Conservation (phyloP, 2,329 filamentous ascomycete species). For the Chaetomiaceae sp. region DNA sequence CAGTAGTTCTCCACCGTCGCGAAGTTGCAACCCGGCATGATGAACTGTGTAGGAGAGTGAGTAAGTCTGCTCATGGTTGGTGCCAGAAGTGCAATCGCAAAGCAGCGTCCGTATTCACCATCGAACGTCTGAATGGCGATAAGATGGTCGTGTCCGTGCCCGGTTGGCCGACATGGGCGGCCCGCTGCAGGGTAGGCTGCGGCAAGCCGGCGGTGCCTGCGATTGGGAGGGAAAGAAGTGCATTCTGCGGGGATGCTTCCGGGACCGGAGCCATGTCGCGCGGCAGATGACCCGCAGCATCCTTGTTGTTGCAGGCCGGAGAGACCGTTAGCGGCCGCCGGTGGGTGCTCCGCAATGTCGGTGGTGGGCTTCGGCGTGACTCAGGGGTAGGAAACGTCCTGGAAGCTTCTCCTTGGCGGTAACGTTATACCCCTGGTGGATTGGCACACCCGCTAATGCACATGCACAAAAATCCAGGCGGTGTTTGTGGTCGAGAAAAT, state of each 20-base stretch:
- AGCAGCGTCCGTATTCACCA: constrained; percentile 5
- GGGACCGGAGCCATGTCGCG: constrained; percentile 3
- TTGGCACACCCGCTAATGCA: background rate
- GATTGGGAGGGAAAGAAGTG: background rate
- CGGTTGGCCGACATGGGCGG: background rate
- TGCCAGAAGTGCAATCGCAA: no score
- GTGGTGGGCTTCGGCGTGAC: constrained; percentile 10
- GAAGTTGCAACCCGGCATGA: no score
- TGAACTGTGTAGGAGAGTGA: no score
- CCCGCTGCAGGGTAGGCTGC: background rate
- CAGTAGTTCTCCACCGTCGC: no score
- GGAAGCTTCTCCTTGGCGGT: no score
- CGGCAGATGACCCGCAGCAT: background rate
- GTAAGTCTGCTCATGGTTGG: no score
- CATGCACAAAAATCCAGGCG: background rate
- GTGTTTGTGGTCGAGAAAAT: no score
- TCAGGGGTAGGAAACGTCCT: constrained; percentile 13
- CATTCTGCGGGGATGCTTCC: background rate
- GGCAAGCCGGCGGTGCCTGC: background rate
- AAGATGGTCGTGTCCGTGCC: background rate
- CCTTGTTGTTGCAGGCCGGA: background rate
- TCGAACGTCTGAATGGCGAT: background rate
- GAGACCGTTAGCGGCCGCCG: background rate
- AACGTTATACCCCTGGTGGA: background rate
- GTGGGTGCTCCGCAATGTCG: background rate